Percentiles rank a stretch among this genome's conserved stretches.
These are phyloP conservation scores for Neurospora sp. DNA, from an alignment of 495 filamentous ascomycete species.

Conservation along the genomic window DNA sequence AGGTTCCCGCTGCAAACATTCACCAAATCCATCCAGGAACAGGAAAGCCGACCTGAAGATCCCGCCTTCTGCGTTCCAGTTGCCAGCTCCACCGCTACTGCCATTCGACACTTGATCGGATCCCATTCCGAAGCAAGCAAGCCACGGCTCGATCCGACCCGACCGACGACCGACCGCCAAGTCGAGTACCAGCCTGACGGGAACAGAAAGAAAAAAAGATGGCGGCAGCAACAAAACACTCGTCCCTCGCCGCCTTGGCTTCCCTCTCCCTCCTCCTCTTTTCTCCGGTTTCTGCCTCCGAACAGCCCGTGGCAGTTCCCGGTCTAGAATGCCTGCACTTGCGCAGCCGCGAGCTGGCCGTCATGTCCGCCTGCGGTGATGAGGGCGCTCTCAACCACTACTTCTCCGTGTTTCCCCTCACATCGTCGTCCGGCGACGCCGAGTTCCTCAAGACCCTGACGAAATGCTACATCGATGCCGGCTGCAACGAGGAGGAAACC, in stretches of 20 bases:
- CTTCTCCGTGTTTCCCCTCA: constrained; percentile 18
- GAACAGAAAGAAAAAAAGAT: not conserved
- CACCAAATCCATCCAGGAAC: not conserved
- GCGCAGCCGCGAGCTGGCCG: constrained; percentile 20
- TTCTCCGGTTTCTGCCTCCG: constrained; percentile 1
- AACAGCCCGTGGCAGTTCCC: constrained; percentile 5
- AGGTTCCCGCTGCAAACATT: not conserved
- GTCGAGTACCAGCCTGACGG: not conserved
- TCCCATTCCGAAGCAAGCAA: not conserved
- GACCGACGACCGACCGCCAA: not conserved
- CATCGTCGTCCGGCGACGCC: constrained; percentile 5
- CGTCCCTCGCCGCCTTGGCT: constrained; percentile 6
- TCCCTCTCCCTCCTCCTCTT: constrained; percentile 6
- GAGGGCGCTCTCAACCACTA: constrained; percentile 23
- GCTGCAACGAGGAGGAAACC: constrained; percentile 27
- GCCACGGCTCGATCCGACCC: not conserved
- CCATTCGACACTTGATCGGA: not conserved
- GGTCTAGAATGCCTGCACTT: constrained; percentile 20
- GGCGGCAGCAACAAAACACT: not conserved
- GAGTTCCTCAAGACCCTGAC: constrained; percentile 17
- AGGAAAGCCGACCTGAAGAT: not conserved
- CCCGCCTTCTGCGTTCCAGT: not conserved
- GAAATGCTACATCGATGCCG: constrained; percentile 27
- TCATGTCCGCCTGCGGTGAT: constrained; percentile 27
- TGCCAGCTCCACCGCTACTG: not conserved